Conservation (phyloP, 495 filamentous ascomycete species). For the Aspergillus campestris region DNA sequence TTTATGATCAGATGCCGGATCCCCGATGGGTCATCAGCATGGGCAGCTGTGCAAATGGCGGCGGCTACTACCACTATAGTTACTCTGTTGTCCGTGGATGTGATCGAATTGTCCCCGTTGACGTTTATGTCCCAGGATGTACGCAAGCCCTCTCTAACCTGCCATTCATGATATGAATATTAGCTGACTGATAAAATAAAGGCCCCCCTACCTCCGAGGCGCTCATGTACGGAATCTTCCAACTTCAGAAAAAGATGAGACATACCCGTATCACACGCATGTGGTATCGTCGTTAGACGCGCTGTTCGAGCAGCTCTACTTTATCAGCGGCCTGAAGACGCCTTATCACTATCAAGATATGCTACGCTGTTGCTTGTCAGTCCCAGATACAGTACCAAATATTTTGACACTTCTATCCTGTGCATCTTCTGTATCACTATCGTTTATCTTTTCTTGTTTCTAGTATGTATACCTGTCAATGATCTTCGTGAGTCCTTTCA, state of each 20-base stretch:
- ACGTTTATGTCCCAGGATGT: constrained; percentile 93
- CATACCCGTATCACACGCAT: constrained; percentile 55
- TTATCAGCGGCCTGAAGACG: background rate
- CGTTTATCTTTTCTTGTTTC: no score
- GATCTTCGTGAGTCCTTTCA: no score
- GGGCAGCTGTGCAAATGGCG: constrained; percentile 92
- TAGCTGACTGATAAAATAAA: constrained; percentile 18
- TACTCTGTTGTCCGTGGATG: constrained; percentile 89
- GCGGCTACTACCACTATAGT: constrained; percentile 95
- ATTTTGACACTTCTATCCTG: no score
- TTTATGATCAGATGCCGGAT: constrained; percentile 98
- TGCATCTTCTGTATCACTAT: no score
- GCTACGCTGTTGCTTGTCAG: constrained; percentile 1
- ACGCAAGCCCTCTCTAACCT: constrained; percentile 17
- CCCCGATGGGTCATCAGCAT: constrained; percentile 93
- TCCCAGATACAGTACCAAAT: no score
- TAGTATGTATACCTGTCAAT: no score
- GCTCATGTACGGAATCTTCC: constrained; percentile 90
- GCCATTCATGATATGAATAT: background rate
- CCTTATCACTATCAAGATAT: background rate
- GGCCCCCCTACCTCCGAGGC: constrained; percentile 83
- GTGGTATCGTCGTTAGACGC: constrained; percentile 38
- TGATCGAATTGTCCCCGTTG: constrained; percentile 89
- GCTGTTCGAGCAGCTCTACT: no score
- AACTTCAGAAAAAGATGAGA: constrained; percentile 89